Evolutionary conservation across 257 asterid genomes (phyloP), one percentile per base, ranked within the genome.

Genomic region (Petunia secreta): DNA sequence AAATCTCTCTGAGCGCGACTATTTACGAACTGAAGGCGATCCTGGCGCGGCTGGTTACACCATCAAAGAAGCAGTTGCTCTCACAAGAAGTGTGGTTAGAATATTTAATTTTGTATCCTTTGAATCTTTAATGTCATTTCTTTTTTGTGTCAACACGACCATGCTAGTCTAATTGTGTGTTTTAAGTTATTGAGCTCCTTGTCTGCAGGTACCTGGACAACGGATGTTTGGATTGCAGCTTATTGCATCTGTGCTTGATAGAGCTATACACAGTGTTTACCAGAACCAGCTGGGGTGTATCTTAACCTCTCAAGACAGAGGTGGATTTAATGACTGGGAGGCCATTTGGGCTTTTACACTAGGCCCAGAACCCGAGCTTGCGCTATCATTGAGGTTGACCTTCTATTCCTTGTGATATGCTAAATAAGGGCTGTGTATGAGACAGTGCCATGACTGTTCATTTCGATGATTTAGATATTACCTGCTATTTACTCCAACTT

Each of bases 291-390:
- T 81, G 85, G 90, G 81, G 62, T 81, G 82, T 79, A 81, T 87
- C 60, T 85, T 88, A 16, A 76, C 79, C 25, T 80, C 59, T 64
- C 75, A 83, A 82, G 88, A 80, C 62, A 77, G 80, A 63, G 86
- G 82, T 58, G 82, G 78, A 38, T 78, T 78, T 77, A 80, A 84
- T 83, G 98, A 96, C 85, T 94, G 98, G 98, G 91, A 91, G 90
- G 99, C 99, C 83, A 86, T 96, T 65, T 96, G 99, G 99, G 98
- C 98, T 82, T 94, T 92, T 89, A 86, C 94, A 81, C 95, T 96
- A 79, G 99, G 98, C 55, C 99, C 99, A 1, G 98, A 92, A 85
- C 98, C 98, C 4, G 99, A 96, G 88, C 98, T 96, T 84, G 97
- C 97, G 84, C 86, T 96, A 83, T 75, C 93, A 63, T 85, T 94